These are phyloP conservation scores for Termitomyces sp. DNA, from an alignment of 768 basidiomycete species.

Conservation along the genomic window DNA sequence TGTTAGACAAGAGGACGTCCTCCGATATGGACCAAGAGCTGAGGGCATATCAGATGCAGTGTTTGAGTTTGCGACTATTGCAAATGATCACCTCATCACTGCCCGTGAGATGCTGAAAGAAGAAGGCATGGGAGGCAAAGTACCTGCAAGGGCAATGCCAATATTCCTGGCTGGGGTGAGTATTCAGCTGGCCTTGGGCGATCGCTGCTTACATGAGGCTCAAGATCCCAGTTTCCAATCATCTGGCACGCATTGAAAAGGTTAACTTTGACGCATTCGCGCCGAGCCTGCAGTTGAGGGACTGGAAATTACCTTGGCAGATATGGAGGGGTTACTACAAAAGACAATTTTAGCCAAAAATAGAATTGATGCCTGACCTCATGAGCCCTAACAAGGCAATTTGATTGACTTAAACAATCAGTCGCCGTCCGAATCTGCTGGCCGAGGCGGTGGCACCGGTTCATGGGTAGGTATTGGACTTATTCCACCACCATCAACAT, in stretches of 20 bases:
- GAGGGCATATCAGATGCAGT: constrained; percentile 71
- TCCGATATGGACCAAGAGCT: constrained; percentile 49
- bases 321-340: constrained; percentile 44
- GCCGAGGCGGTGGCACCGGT: constrained; percentile 11
- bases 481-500: constrained; percentile 18
- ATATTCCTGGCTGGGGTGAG: constrained; percentile 70
- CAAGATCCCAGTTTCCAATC: constrained; percentile 63
- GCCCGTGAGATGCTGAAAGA: constrained; percentile 65
- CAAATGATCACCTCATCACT: constrained; percentile 74
- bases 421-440: constrained; percentile 37
- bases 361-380: constrained; percentile 7
- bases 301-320: constrained; percentile 76
- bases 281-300: constrained; percentile 52
- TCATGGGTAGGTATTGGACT: background rate
- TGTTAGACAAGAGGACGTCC: constrained; percentile 76
- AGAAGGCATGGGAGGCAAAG: constrained; percentile 37
- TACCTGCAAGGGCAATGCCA: constrained; percentile 58
- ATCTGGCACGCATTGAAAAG: constrained; percentile 61
- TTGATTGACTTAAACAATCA: constrained; percentile 37
- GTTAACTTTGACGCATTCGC: constrained; percentile 71
- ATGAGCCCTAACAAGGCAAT: constrained; percentile 13
- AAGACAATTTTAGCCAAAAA: constrained; percentile 29
- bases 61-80: constrained; percentile 76
- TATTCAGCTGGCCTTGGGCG: constrained; percentile 16
- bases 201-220: constrained; percentile 15